A percentile compares a stretch with the other conserved stretches of the same genome.
Evolutionary conservation across 192 early-diverging fungal genomes (phyloP).

Genomic region (Coemansia sp.): DNA sequence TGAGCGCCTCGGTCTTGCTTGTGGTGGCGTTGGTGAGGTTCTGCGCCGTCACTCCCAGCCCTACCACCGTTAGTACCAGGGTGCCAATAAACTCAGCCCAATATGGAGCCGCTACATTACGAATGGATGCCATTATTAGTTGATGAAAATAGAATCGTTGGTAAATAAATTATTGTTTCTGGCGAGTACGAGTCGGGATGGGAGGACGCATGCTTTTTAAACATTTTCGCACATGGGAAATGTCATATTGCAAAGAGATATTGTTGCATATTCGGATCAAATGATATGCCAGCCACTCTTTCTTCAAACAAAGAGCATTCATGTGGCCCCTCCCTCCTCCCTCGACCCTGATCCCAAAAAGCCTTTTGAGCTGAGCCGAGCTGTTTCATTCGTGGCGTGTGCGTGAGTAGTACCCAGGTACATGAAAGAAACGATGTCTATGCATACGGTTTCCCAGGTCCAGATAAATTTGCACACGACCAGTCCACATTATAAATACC

Average conservation of each 20-base stretch:
- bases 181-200: background rate
- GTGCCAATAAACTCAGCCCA: slow-evolving; percentile 52
- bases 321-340: background rate
- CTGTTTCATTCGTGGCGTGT: background rate
- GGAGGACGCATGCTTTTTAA: background rate
- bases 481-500: background rate
- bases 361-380: background rate
- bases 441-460: background rate
- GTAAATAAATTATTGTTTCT: background rate
- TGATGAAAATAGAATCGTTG: background rate
- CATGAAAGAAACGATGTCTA: background rate
- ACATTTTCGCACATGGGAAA: background rate
- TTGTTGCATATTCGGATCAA: background rate
- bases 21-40: slow-evolving; percentile 10
- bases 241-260: background rate
- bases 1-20: slow-evolving; percentile 18
- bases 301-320: background rate
- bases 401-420: background rate
- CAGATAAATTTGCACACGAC: background rate
- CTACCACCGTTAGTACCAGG: slow-evolving; percentile 23
- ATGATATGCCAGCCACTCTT: background rate
- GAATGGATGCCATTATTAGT: slow-evolving; percentile 21
- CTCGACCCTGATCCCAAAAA: background rate
- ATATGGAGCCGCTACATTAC: slow-evolving; percentile 48
- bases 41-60: slow-evolving; percentile 35